phyloP scores from a whole-genome alignment of 2,329 filamentous ascomycete species.

The Microsporum ferrugineum region DNA sequence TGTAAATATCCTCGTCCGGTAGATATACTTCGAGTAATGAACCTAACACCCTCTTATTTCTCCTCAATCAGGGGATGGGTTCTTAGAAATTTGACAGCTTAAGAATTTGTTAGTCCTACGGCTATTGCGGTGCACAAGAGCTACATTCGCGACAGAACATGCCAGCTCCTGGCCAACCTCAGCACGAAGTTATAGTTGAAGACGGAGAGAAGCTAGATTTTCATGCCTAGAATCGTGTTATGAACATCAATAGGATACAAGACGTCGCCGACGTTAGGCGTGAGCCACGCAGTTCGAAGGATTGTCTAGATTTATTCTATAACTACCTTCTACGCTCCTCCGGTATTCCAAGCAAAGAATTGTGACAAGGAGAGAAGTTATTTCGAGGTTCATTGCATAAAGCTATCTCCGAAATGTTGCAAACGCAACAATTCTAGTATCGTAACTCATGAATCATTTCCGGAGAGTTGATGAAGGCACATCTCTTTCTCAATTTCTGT shows the following conservation, averaged over 20 bases:
- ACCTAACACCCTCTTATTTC: conserved; percentile 16
- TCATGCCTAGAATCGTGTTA: too few relatives aligned
- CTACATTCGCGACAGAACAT: conserved; percentile 17
- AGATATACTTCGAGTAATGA: conserved; percentile 14
- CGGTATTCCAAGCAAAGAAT: neutral
- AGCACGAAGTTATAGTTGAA: too few relatives aligned
- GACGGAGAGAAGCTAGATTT: neutral
- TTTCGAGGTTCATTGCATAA: neutral
- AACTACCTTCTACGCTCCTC: neutral
- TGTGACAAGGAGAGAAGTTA: neutral
- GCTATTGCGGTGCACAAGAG: conserved; percentile 20
- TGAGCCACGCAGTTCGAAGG: too few relatives aligned
- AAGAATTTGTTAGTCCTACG: conserved; percentile 23
- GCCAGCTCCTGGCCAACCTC: too few relatives aligned
- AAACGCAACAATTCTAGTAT: neutral
- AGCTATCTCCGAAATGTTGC: neutral
- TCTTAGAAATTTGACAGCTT: conserved; percentile 25
- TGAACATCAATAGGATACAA: too few relatives aligned
- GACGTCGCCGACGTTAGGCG: too few relatives aligned
- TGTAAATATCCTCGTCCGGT: conserved; percentile 10
- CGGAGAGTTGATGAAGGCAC: conserved; percentile 6
- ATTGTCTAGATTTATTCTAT: too few relatives aligned
- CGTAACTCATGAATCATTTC: conserved; percentile 3
- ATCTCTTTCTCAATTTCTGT: conserved; percentile 7
- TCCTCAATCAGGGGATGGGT: conserved; percentile 21